These are phyloP conservation scores for Agrostemma githago DNA, from an alignment of 148 eudicot genomes.

Conservation along the genomic window DNA sequence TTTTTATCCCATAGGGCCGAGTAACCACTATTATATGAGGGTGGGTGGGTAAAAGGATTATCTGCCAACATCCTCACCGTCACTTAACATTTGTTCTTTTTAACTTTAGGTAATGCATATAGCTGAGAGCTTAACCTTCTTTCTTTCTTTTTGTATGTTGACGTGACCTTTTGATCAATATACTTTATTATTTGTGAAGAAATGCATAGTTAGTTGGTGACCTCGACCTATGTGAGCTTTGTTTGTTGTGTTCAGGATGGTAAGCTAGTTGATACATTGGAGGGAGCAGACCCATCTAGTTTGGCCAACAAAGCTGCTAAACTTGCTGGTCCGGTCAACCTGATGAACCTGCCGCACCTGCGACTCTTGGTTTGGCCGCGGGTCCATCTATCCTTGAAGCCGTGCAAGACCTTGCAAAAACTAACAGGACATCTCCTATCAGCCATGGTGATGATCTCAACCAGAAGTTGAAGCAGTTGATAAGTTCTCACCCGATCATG, in stretches of 20 bases:
- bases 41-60: background rate
- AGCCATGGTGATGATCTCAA: conserved; percentile 34
- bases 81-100: background rate
- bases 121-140: background rate
- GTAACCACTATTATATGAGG: background rate
- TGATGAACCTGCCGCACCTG: conserved; percentile 83
- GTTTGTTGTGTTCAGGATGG: conserved; percentile 51
- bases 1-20: background rate
- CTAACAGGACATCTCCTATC: conserved; percentile 35
- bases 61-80: background rate
- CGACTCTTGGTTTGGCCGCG: conserved; percentile 92
- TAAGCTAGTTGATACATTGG: conserved; percentile 77
- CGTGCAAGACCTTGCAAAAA: conserved; percentile 55
- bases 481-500: conserved; percentile 65
- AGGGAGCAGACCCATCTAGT: conserved; percentile 92
- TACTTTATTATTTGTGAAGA: background rate
- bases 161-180: background rate
- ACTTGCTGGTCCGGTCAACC: conserved; percentile 60
- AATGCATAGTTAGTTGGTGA: background rate
- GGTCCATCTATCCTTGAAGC: conserved; percentile 76
- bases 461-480: conserved; percentile 52
- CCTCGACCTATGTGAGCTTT: background rate
- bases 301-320: conserved; percentile 92
- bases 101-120: no score
- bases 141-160: background rate